Base-by-base conservation (phyloP, 1,139 yeast genomes). In the Hyphopichia fennica region DNA sequence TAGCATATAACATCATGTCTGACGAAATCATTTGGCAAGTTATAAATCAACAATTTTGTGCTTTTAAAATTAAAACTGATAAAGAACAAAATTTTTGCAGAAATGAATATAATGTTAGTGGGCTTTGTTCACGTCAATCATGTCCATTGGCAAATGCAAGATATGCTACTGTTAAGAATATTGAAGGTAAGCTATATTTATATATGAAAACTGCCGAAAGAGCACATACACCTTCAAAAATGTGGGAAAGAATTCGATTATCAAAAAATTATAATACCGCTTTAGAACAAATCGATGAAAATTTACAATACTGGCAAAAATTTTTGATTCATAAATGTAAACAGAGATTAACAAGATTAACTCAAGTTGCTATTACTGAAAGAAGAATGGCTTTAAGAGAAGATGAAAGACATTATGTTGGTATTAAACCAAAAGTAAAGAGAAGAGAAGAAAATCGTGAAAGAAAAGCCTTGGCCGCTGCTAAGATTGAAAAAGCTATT, bases 131-230 rank as follows among this genome's bases (percentile, higher is more conserved):
- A 41, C 82, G 99, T 59, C 93, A 85, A 63, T 87, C 97, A 14
- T 93, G 99, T 63, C 99, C 99, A 3, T 72, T 93, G 46, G 99
- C 99, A 23, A 93, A 93, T 62, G 88, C 98, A 27, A 82, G 90
- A 58, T 93, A 93, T 67, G 98, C 99, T 29, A 93, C 99, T 0
- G 95, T 93, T 40, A 86, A 93, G 56, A 84, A 81, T 56, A 79
- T 89, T 34, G 95, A 90, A 54, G 99, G 99, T 17, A 81, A 82
- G 60, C 72, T 93, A 38, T 93, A 90, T 59, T 73, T 93, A 34
- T 93, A 93, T 68, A 93, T 93, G 93, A 93, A 93, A 63, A 93
- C 98, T 1, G 96, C 95, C 2, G 99, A 93, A 71, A 81, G 99
- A 67, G 95, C 96, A 19, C 99, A 93, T 62, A 87, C 89, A 54